phyloP scores from a whole-genome alignment of 139 green algal genomes.

The Raphidocelis subcapitata region DNA sequence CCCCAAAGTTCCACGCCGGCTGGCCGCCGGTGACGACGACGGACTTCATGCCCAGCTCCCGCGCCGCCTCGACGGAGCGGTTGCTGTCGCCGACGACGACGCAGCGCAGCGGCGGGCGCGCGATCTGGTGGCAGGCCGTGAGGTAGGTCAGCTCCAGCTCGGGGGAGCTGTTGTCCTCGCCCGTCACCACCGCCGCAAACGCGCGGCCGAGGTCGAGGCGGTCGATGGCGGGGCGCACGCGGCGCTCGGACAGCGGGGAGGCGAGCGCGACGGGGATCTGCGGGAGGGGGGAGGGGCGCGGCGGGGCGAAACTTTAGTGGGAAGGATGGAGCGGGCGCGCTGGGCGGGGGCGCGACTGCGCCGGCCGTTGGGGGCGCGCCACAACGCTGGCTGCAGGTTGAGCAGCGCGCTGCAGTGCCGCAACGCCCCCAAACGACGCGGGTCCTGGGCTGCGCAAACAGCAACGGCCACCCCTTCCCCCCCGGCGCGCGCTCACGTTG shows the following conservation, averaged over 20 bases:
- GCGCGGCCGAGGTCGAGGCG: conserved; percentile 44
- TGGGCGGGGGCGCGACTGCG: neutral
- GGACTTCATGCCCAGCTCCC: conserved; percentile 91
- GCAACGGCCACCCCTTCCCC: too few relatives aligned
- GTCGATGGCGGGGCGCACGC: conserved; percentile 42
- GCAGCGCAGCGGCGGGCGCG: conserved; percentile 85
- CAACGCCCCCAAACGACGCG: neutral
- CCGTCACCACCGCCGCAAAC: conserved; percentile 80
- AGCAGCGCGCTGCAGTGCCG: neutral
- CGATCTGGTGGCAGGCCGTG: conserved; percentile 66
- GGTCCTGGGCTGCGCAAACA: too few relatives aligned
- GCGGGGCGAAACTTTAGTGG: too few relatives aligned
- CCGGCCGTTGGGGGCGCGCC: neutral
- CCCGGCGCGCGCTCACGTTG: conserved; percentile 21
- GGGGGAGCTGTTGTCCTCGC: conserved; percentile 48
- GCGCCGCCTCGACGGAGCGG: conserved; percentile 82
- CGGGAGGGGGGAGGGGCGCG: neutral
- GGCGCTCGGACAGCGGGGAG: conserved; percentile 51
- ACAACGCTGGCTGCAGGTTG: neutral
- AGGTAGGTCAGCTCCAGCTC: conserved; percentile 70
- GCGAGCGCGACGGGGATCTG: conserved; percentile 79
- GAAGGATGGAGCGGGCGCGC: too few relatives aligned
- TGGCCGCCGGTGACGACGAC: conserved; percentile 76
- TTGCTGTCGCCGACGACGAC: conserved; percentile 89
- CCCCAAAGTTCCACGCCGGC: conserved; percentile 85